phyloP scores from a whole-genome alignment of 2,329 filamentous ascomycete genomes.

The Alternaria arborescens region DNA sequence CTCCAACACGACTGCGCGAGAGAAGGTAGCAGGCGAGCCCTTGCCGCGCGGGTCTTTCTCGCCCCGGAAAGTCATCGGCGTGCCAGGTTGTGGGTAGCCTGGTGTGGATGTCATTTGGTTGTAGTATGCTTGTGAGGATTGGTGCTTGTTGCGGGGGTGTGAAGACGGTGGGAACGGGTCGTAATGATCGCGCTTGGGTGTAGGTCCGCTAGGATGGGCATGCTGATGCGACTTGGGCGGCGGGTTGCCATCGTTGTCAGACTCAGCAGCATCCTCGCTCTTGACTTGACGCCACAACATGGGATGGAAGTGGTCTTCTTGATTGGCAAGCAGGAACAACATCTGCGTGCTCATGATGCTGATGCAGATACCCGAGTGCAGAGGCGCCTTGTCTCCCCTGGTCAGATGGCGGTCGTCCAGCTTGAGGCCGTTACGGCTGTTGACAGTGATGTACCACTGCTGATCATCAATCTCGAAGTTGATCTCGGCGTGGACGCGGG shows the following conservation, averaged over 20 bases:
- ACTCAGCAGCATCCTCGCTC: conserved; percentile 48
- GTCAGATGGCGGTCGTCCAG: conserved; percentile 78
- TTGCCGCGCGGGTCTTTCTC: conserved; percentile 49
- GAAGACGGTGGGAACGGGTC: conserved; percentile 51
- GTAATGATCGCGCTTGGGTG: conserved; percentile 49
- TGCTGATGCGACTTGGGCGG: conserved; percentile 44
- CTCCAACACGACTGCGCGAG: conserved; percentile 62
- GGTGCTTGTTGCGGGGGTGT: conserved; percentile 42
- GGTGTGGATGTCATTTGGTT: conserved; percentile 49
- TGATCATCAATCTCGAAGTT: conserved; percentile 55
- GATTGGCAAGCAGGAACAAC: conserved; percentile 94
- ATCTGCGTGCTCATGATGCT: conserved; percentile 94
- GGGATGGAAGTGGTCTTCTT: conserved; percentile 73
- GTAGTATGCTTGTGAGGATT: conserved; percentile 41
- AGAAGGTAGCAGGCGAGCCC: conserved; percentile 58
- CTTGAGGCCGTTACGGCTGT: conserved; percentile 90
- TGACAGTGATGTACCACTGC: conserved; percentile 84
- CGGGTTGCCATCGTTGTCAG: conserved; percentile 50
- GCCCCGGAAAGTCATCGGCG: conserved; percentile 48
- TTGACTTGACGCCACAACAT: conserved; percentile 71
- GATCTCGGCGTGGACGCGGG: conserved; percentile 60
- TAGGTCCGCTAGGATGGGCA: conserved; percentile 45
- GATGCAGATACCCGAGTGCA: conserved; percentile 88
- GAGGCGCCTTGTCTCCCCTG: conserved; percentile 68
- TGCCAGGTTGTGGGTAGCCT: conserved; percentile 44